Conservation (phyloP, 805 yeast species). For the Saccharomycodes ludwigii region DNA sequence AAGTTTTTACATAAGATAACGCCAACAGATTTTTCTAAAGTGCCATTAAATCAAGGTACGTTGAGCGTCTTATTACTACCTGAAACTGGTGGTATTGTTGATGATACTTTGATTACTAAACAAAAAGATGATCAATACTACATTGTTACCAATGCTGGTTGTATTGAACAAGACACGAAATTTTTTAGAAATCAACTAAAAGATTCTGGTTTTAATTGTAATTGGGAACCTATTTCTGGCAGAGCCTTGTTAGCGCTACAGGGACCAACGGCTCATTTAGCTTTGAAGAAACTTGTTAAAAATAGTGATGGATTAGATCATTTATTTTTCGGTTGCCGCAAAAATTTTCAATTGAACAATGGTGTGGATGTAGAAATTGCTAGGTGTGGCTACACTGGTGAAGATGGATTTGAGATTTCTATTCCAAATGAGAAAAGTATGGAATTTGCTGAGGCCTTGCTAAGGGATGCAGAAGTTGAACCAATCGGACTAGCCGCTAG, state of each 20-base stretch:
- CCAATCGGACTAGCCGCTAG: conserved; percentile 98
- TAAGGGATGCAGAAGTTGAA: conserved; percentile 45
- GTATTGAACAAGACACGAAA: conserved; percentile 66
- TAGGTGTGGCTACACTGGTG: conserved; percentile 96
- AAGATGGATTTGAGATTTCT: conserved; percentile 92
- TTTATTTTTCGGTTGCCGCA: conserved; percentile 62
- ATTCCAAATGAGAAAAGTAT: conserved; percentile 49
- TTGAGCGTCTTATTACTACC: conserved; percentile 65
- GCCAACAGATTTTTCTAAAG: conserved; percentile 66
- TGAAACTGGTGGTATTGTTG: conserved; percentile 78
- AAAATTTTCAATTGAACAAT: conserved; percentile 25
- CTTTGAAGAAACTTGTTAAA: conserved; percentile 51
- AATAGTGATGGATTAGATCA: conserved; percentile 35
- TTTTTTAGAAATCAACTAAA: conserved; percentile 46
- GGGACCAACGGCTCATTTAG: conserved; percentile 74
- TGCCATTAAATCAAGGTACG: conserved; percentile 51
- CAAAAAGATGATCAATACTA: conserved; percentile 52
- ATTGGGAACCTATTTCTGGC: conserved; percentile 44
- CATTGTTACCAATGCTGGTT: conserved; percentile 93
- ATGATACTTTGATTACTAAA: conserved; percentile 84
- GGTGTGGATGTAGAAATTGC: conserved; percentile 56
- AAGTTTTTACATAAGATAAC: conserved; percentile 66
- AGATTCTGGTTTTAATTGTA: conserved; percentile 22
- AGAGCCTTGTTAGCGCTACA: conserved; percentile 74
- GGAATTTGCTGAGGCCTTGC: conserved; percentile 48